These are phyloP conservation scores for Paraphaeosphaeria sporulosa DNA, from an alignment of 2,329 filamentous ascomycete genomes.

Conservation along the genomic window DNA sequence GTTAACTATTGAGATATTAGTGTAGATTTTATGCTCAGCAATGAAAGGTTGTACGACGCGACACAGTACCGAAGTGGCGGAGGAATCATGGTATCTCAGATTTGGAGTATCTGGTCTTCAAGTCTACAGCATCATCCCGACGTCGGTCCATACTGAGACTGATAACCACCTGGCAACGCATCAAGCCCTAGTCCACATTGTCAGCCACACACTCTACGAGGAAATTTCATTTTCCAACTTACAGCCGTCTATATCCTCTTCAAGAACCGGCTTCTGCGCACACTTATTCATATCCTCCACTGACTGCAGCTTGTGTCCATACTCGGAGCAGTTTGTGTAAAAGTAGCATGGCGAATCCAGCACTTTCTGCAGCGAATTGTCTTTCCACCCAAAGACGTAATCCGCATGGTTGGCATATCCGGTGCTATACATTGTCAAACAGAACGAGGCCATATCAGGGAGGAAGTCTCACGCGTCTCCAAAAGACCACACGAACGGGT, in stretches of 20 bases:
- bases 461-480: conserved; percentile 16
- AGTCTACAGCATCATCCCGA: conserved; percentile 7
- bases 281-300: conserved; percentile 33
- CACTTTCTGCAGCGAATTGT: conserved; percentile 27
- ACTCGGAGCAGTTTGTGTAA: conserved; percentile 28
- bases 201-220: conserved; percentile 1
- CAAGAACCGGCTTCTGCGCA: conserved; percentile 20
- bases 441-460: neutral
- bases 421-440: conserved; percentile 6
- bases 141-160: conserved; percentile 18
- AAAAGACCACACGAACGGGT: conserved; percentile 30
- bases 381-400: conserved; percentile 32
- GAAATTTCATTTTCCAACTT: conserved; percentile 10
- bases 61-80: neutral
- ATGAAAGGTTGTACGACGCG: neutral
- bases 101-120: neutral
- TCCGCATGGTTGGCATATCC: conserved; percentile 31
- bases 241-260: conserved; percentile 36
- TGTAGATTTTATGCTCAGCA: neutral
- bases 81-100: too few relatives aligned
- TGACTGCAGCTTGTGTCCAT: conserved; percentile 25
- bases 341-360: conserved; percentile 30
- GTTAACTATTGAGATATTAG: neutral
- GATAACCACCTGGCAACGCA: conserved; percentile 21
- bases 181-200: conserved; percentile 17